Conservation (phyloP, 2,329 filamentous ascomycete genomes). For the Huntiella omanensis region DNA sequence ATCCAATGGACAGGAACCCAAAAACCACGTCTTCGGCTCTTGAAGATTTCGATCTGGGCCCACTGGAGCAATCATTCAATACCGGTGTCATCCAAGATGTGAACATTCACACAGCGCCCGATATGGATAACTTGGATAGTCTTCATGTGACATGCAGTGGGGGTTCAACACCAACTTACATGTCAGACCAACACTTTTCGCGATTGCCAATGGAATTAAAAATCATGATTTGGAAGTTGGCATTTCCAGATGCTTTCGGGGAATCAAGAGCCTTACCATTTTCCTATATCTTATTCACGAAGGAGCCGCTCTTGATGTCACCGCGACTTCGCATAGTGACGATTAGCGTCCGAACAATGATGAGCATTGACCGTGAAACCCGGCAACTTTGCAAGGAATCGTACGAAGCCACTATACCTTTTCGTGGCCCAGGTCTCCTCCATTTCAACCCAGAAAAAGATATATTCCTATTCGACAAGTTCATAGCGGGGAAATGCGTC, state of each 20-base stretch:
- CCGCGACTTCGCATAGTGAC: neutral
- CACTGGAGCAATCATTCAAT: neutral
- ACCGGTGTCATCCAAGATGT: neutral
- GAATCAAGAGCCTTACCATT: conserved; percentile 2
- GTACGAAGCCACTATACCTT: neutral
- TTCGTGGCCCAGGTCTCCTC: neutral
- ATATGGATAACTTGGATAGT: neutral
- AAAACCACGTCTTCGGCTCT: neutral
- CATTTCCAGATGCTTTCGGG: conserved; percentile 2
- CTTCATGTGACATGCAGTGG: conserved; percentile 2
- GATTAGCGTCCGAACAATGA: conserved; percentile 2
- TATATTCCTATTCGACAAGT: neutral
- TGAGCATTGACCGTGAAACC: conserved; percentile 6
- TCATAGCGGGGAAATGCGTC: neutral
- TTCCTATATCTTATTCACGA: neutral
- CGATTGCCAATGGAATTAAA: conserved; percentile 1
- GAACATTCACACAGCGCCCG: neutral
- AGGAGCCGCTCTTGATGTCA: neutral
- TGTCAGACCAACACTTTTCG: neutral
- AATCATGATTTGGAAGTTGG: conserved; percentile 7
- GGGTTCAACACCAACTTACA: neutral
- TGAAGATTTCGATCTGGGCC: neutral
- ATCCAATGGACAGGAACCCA: too few species aligned
- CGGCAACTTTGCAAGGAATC: conserved; percentile 1
- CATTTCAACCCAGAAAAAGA: conserved; percentile 4